Conservation (phyloP, 768 basidiomycete species). For the Suillus sp. region DNA sequence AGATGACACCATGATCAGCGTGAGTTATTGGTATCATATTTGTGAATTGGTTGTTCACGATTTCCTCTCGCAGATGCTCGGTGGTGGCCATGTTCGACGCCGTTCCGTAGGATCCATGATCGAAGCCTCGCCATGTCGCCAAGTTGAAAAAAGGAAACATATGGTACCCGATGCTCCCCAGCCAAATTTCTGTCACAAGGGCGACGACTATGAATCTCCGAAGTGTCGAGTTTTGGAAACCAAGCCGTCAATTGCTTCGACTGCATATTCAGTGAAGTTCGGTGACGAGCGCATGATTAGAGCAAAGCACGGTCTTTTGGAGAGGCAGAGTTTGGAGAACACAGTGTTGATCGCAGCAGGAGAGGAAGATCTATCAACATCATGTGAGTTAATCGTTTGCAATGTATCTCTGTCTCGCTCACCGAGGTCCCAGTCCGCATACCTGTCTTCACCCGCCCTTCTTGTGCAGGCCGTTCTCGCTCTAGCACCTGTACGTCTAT, state of each 20-base stretch:
- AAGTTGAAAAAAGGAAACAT: slow-evolving; percentile 65
- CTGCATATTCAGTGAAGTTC: slow-evolving; percentile 56
- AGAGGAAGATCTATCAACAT: slow-evolving; percentile 49
- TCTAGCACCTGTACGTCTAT: slow-evolving; percentile 66
- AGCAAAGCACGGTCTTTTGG: slow-evolving; percentile 61
- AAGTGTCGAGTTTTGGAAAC: slow-evolving; percentile 52
- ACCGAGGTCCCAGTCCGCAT: slow-evolving; percentile 39
- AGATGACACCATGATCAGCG: slow-evolving; percentile 83
- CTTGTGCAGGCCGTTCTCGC: slow-evolving; percentile 51
- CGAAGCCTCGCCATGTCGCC: slow-evolving; percentile 68
- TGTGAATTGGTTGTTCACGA: slow-evolving; percentile 13
- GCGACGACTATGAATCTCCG: slow-evolving; percentile 35
- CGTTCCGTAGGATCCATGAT: slow-evolving; percentile 66
- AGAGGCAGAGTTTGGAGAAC: slow-evolving; percentile 69
- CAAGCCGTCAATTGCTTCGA: slow-evolving; percentile 68
- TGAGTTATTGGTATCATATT: slow-evolving; percentile 35
- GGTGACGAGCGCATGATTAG: slow-evolving; percentile 70
- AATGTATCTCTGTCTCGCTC: neutral
- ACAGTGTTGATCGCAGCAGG: slow-evolving; percentile 65
- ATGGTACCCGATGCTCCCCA: slow-evolving; percentile 28
- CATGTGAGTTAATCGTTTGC: slow-evolving; percentile 43
- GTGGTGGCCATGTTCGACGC: slow-evolving; percentile 73
- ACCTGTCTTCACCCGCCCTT: slow-evolving; percentile 61
- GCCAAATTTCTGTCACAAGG: slow-evolving; percentile 40
- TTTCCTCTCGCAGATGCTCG: slow-evolving; percentile 62